Base-by-base conservation (phyloP, 1,284 basidiomycete genomes). In the Apiotrichum gamsii region DNA sequence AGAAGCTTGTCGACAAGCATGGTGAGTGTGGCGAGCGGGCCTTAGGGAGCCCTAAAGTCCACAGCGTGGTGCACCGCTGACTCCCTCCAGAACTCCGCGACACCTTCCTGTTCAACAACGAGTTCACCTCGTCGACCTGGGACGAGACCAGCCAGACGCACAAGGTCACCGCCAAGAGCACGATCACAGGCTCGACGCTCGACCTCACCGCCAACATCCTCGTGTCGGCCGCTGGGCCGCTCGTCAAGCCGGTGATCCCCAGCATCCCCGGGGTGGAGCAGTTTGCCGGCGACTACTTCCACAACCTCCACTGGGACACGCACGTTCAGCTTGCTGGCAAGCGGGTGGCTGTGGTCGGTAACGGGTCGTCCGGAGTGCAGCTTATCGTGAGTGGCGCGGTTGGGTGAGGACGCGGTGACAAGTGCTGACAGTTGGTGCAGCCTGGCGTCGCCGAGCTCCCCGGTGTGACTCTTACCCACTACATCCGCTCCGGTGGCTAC, bases 221-320 rank as follows among this genome's bases (percentile, higher is more conserved):
- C 39, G 54, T 66, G 21, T 53, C 54, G 0, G 64, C 64, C 19
- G 50, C 49, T 2, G 64, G 64, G 1, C 59, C 64, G 3, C 49
- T 64, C 8, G 56, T 54, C 34, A 56, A 49, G 21, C 59, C 58
- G 24, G 56, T 57, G 44, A 53, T 67, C 30, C 71, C 71, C 8
- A 43, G 59, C 3, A 51, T 72, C 13, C 59, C 63, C 0, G 68
- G 68, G 0, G 49, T 62, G 19, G 58, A 67, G 9, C 39, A 36
- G 3, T 73, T 71, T 56, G 53, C 66, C 20, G 72, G 71, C 4
- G 21, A 39, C 10, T 57, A 60, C 23, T 62, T 67, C 24, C 72
- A 73, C 49, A 67, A 62, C 20, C 61, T 64, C 15, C 39, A 57
- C 9, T 73, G 69, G 70, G 49, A 65, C 18, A 44, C 50, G 21